phyloP scores from a whole-genome alignment of 176 grass and related monocot genomes.

The Oryza meyeriana region DNA sequence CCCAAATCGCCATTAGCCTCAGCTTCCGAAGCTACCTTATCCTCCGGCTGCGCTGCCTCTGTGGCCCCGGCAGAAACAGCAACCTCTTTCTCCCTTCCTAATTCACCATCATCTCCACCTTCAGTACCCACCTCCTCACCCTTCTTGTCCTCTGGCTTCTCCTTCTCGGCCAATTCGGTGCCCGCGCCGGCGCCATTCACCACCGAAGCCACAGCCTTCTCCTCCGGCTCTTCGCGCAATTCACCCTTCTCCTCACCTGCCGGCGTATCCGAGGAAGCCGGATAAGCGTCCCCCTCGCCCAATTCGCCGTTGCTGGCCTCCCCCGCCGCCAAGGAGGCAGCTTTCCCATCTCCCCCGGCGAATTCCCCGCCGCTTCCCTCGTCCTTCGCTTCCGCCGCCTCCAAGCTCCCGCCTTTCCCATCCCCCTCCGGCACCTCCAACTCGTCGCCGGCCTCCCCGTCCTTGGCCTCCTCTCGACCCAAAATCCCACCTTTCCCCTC shows the following conservation, averaged over 20 bases:
- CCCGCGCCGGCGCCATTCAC: background rate
- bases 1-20: slow-evolving; percentile 30
- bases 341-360: background rate
- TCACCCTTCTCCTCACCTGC: slow-evolving; percentile 23
- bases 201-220: background rate
- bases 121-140: background rate
- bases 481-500: background rate
- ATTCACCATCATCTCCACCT: slow-evolving; percentile 5
- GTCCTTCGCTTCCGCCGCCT: background rate
- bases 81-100: background rate
- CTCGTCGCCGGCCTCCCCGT: background rate
- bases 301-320: slow-evolving; percentile 23
- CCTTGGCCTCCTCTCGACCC: background rate
- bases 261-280: background rate
- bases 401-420: background rate
- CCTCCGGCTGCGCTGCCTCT: background rate
- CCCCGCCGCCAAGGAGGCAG: background rate
- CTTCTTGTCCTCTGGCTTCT: slow-evolving; percentile 3
- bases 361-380: background rate
- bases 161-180: background rate
- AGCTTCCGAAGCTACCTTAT: background rate
- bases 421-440: background rate
- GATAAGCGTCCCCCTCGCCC: slow-evolving; percentile 19
- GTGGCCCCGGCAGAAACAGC: background rate
- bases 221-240: background rate